These are phyloP conservation scores for Cryphonectria parasitica DNA, from an alignment of 2,329 filamentous ascomycete genomes.

Conservation along the genomic window DNA sequence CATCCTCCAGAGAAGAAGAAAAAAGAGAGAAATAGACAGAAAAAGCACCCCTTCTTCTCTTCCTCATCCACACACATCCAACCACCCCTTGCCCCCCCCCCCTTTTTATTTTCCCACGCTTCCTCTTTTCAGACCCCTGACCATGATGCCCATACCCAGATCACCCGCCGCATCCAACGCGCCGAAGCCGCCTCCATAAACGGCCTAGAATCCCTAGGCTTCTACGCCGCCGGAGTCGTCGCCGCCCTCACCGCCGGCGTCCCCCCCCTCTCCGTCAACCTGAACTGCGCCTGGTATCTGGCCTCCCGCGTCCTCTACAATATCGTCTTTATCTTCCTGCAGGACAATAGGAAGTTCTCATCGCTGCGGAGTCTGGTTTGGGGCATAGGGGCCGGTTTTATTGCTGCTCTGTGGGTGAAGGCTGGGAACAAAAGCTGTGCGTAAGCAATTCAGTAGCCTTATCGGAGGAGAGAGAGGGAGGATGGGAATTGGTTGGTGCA, in stretches of 20 bases:
- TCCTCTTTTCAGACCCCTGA: no score
- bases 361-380: slow-evolving; percentile 45
- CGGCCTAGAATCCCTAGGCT: slow-evolving; percentile 48
- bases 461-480: not conserved
- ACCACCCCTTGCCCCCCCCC: no score
- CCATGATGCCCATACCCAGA: slow-evolving; percentile 26
- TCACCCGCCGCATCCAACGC: slow-evolving; percentile 33
- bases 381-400: slow-evolving; percentile 40
- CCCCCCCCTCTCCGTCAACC: slow-evolving; percentile 43
- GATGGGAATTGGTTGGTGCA: no score
- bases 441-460: no score
- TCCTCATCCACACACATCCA: not conserved
- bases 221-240: slow-evolving; percentile 48
- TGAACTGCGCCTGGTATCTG: slow-evolving; percentile 45
- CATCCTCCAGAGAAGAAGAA: no score
- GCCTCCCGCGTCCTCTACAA: slow-evolving; percentile 46
- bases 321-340: slow-evolving; percentile 48
- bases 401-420: slow-evolving; percentile 45
- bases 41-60: not conserved
- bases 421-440: slow-evolving; percentile 41
- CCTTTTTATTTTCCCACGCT: no score
- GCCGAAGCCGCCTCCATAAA: slow-evolving; percentile 42
- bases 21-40: not conserved
- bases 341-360: slow-evolving; percentile 45
- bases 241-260: slow-evolving; percentile 52